Evolutionary conservation across 2,329 filamentous ascomycete genomes (phyloP), one percentile per base, ranked within the genome.

Genomic region (Claviceps cyperi): DNA sequence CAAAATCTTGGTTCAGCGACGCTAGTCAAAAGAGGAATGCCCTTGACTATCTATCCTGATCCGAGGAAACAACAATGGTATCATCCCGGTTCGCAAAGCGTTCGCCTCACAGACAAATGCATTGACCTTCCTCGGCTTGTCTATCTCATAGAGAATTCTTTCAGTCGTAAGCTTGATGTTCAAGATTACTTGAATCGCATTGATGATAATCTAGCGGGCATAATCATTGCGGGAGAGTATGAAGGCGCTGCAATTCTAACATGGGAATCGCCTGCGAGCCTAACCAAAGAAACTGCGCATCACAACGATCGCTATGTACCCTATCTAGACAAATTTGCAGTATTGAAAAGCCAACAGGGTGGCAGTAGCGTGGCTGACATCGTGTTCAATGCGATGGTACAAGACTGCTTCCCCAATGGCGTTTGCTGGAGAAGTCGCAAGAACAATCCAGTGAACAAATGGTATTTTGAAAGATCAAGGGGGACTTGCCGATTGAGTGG

Each of bases 271-370:
- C 88, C 90, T 0, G 75, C 71, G 0, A 78, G 73, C 0, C 67
- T 79, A 19, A 67, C 70, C 43, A 75, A 80, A 47, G 73, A 79
- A 64, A 72, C 60, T 61, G 76, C 65, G 52, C 69, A 76, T 51
- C 67, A 71, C 17, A 73, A 74, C 37, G 74, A 74, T 1, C 77
- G 85, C 9, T 77, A 88, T 56, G 86, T 98, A 0, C 92, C 92
- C 0, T 98, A 98, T 63, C 75, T 98, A 32, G 92, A 98, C 67
- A 98, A 98, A 64, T 97, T 98, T 62, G 92, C 92, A 0, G 92
- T 98, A 0, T 73, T 95, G 15, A 91, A 86, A 57, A 83, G 81
- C 53, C 85, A 83, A 13, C 92, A 98, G 64, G 92, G 92, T 0
- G 86, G 86, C 0, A 88, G 88, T 1, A 91, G 92, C 3, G 90